Base-by-base conservation (phyloP, 1,284 basidiomycete species). In the Puccinia hordei region DNA sequence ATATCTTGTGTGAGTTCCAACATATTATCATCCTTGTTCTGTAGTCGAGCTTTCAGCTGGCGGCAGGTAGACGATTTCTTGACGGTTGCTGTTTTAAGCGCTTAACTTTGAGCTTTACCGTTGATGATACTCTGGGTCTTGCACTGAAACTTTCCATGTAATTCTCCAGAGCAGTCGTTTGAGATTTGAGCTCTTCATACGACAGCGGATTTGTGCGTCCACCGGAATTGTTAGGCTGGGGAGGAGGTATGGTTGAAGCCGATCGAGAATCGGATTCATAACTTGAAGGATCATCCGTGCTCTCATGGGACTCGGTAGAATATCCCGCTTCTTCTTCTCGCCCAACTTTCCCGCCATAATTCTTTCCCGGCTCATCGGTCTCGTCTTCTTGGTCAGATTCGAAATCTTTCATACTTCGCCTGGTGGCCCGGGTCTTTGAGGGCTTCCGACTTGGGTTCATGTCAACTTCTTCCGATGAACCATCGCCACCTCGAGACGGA, bases 381-480 rank as follows among this genome's bases (percentile, higher is more conserved):
- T 41, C 17, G 22, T 65, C 35, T 41, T 65, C 35, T 1, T 19
- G 61, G 61, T 65, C 61, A 9, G 61, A 65, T 65, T 65, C 61
- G 1, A 65, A 12, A 0, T 41, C 59, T 35, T 9, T 6, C 30
- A 61, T 35, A 19, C 5, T 15, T 35, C 8, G n/a, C 55, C 17
- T 24, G n/a, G 51, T n/a, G 22, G n/a, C n/a, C 24, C 49, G 22
- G 3, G 8, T 17, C 49, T 51, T 51, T 51, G 13, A 51, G 38
- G 38, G 12, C 38, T 41, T 41, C 38, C 38, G 38, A 41, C 38
- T 41, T 41, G 38, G 38, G 38, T 41, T 41, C 38, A 12, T 12
- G 38, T 41, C 38, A 41, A 12, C 38, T 41, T 41, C 38, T 41
- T 65, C 13, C 15, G 38, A 41, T 41, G 38, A 41, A 41, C 38